Evolutionary conservation across 805 yeast species (phyloP).

Genomic region (Myxozyma geophila): DNA sequence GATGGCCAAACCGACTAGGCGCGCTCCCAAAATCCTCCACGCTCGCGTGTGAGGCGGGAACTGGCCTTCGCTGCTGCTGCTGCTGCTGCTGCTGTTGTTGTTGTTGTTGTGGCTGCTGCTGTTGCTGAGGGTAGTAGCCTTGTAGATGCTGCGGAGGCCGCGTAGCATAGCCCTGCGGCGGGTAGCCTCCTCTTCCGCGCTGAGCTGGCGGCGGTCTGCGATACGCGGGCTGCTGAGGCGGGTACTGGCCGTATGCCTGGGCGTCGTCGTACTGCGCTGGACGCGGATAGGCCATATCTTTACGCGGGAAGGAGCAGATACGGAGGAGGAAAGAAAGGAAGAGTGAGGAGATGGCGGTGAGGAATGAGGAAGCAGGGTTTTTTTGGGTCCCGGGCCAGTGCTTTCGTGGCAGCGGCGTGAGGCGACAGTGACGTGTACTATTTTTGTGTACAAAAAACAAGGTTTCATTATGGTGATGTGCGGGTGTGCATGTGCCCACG

Average conservation of each 20-base stretch:
- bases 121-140: not conserved
- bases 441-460: too few species aligned
- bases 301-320: not conserved
- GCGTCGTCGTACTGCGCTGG: slow-evolving; percentile 12
- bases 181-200: slow-evolving; percentile 10
- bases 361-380: not conserved
- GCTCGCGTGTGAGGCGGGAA: slow-evolving; percentile 18
- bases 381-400: not conserved
- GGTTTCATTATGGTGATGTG: too few species aligned
- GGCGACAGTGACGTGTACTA: too few species aligned
- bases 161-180: not conserved
- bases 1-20: slow-evolving; percentile 12
- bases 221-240: not conserved
- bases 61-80: slow-evolving; percentile 7
- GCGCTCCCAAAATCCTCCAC: slow-evolving; percentile 12
- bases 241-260: too few species aligned
- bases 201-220: not conserved
- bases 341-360: slow-evolving; percentile 1
- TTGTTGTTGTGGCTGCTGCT: slow-evolving; percentile 9
- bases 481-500: too few species aligned
- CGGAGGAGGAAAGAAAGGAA: slow-evolving; percentile 1
- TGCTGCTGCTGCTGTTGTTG: not conserved
- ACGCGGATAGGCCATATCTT: slow-evolving; percentile 21
- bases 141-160: not conserved
- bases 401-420: not conserved